These are phyloP conservation scores for Hypomyces perniciosus DNA, from an alignment of 2,329 filamentous ascomycete species.

Conservation along the genomic window DNA sequence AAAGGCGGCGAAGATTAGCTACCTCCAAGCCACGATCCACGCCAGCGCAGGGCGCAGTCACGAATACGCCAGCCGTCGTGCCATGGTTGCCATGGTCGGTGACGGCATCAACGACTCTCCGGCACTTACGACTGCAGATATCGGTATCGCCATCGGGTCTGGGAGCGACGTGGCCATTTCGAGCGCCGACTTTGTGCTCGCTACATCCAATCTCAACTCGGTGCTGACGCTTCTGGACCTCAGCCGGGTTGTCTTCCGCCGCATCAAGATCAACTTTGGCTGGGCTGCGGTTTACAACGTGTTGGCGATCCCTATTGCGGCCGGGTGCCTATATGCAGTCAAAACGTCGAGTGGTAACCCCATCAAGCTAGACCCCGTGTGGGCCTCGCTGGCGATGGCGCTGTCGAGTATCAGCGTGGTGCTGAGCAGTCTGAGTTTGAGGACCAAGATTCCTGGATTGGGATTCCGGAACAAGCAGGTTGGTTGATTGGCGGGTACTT, in stretches of 20 bases:
- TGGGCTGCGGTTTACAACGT: conserved; percentile 84
- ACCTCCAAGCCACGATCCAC: conserved; percentile 51
- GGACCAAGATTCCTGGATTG: conserved; percentile 39
- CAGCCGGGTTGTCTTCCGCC: conserved; percentile 63
- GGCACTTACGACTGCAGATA: conserved; percentile 71
- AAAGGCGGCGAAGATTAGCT: conserved; percentile 67
- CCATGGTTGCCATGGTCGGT: conserved; percentile 73
- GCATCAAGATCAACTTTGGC: conserved; percentile 78
- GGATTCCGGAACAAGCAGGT: conserved; percentile 32
- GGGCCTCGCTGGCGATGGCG: conserved; percentile 90
- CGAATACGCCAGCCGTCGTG: conserved; percentile 31
- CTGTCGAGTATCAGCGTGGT: conserved; percentile 87
- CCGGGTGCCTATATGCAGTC: conserved; percentile 66
- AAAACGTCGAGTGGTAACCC: conserved; percentile 43
- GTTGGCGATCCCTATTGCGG: conserved; percentile 71
- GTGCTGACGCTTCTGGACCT: conserved; percentile 70
- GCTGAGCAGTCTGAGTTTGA: conserved; percentile 68
- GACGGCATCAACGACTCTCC: conserved; percentile 89
- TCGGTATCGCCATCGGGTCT: conserved; percentile 77
- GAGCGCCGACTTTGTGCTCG: conserved; percentile 74
- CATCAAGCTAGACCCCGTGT: conserved; percentile 67
- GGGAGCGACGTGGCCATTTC: conserved; percentile 81
- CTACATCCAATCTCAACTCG: conserved; percentile 62
- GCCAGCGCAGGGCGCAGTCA: conserved; percentile 19
- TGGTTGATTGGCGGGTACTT: neutral